phyloP scores from a whole-genome alignment of 257 asterid species.

The Ballota nigra region DNA sequence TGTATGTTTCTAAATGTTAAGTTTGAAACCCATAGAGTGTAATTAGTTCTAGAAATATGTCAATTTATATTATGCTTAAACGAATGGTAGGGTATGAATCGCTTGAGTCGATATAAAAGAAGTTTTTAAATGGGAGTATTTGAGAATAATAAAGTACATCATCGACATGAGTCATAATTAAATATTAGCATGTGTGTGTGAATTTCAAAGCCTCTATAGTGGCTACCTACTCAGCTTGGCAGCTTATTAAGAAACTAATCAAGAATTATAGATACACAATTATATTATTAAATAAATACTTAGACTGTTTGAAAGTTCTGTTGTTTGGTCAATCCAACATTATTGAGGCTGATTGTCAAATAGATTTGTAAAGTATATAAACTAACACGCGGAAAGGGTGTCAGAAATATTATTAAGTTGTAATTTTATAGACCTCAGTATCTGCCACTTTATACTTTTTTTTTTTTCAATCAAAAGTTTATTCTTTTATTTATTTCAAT shows the following conservation, averaged over 20 bases:
- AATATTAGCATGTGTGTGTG: conserved; percentile 20
- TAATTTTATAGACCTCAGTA: background rate
- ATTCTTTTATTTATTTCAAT: background rate
- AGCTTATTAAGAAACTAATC: background rate
- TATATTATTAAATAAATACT: background rate
- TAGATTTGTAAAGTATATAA: background rate
- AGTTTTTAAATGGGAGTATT: too few relatives aligned
- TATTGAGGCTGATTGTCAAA: background rate
- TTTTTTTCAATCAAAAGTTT: background rate
- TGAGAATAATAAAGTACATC: too few relatives aligned
- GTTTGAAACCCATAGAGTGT: too few relatives aligned
- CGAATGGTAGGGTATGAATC: too few relatives aligned
- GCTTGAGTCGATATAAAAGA: too few relatives aligned
- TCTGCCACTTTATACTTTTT: background rate
- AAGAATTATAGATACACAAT: conserved; percentile 1
- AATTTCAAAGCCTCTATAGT: conserved; percentile 25
- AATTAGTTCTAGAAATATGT: too few relatives aligned
- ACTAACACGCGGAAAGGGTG: background rate
- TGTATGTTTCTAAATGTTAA: too few relatives aligned
- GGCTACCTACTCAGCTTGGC: background rate
- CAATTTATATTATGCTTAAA: too few relatives aligned
- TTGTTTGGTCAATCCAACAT: background rate
- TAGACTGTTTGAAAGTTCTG: background rate
- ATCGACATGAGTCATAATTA: conserved; percentile 22
- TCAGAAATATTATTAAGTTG: background rate